Evolutionary conservation across 805 yeast species (phyloP).

Genomic region (Metschnikowia orientalis): DNA sequence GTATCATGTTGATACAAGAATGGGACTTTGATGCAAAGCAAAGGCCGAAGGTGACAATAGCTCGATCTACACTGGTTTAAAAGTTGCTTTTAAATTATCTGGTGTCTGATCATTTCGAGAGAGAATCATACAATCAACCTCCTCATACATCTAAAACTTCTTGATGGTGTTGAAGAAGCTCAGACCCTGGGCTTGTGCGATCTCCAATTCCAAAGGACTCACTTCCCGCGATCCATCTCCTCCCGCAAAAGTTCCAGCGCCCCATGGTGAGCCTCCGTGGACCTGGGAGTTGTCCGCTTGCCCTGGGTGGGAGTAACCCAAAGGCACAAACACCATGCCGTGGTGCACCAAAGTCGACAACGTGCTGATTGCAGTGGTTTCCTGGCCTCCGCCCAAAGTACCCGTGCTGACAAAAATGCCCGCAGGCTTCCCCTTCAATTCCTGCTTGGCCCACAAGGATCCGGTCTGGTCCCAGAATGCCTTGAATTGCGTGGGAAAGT

Average conservation of each 20-base stretch:
- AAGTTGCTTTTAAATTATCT: too few relatives aligned
- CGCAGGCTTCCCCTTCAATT: slow-evolving; percentile 66
- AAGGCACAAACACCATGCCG: slow-evolving; percentile 72
- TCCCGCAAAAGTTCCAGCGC: slow-evolving; percentile 77
- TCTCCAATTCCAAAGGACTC: slow-evolving; percentile 54
- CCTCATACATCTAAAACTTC: slow-evolving; percentile 19
- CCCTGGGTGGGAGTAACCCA: slow-evolving; percentile 65
- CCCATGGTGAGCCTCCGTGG: slow-evolving; percentile 86
- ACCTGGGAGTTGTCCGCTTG: slow-evolving; percentile 57
- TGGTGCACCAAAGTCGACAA: slow-evolving; percentile 65
- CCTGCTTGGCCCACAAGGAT: slow-evolving; percentile 68
- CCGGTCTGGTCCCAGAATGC: slow-evolving; percentile 78
- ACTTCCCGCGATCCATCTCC: slow-evolving; percentile 73
- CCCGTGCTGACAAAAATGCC: slow-evolving; percentile 72
- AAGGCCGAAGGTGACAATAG: too few relatives aligned
- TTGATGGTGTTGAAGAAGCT: slow-evolving; percentile 45
- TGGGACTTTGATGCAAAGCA: too few relatives aligned
- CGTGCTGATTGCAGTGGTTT: slow-evolving; percentile 57
- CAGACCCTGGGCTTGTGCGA: slow-evolving; percentile 67
- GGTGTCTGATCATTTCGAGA: too few relatives aligned
- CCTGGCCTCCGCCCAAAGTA: slow-evolving; percentile 76
- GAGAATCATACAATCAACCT: too few relatives aligned
- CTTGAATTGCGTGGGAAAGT: slow-evolving; percentile 70
- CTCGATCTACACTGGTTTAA: too few relatives aligned
- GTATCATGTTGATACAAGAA: too few relatives aligned